A percentile compares a stretch with the other conserved stretches of the same genome.
phyloP scores from a whole-genome alignment of 176 grass and related monocot genomes.

The Bothriochloa decipiens region DNA sequence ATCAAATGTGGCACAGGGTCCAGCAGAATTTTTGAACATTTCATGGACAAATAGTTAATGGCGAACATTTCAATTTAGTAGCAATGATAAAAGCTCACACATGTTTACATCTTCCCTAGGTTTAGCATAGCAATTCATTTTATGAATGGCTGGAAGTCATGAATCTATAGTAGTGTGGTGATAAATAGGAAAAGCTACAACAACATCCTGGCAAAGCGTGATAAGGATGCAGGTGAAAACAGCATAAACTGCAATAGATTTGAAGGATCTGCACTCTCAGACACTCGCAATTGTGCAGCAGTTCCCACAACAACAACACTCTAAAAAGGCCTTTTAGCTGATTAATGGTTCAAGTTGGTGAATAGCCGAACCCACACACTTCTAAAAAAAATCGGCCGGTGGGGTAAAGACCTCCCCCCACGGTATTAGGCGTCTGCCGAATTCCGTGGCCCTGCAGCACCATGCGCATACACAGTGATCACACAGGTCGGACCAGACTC shows the following conservation, averaged over 20 bases:
- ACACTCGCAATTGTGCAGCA: background rate
- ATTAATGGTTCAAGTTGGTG: background rate
- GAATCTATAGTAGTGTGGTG: background rate
- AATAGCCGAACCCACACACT: background rate
- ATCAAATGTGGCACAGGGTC: constrained; percentile 16
- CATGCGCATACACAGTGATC: too few relatives aligned
- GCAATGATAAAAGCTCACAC: constrained; percentile 26
- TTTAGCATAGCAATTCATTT: background rate
- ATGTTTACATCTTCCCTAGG: background rate
- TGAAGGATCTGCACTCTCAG: background rate
- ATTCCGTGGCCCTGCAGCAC: too few relatives aligned
- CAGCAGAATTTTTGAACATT: constrained; percentile 19
- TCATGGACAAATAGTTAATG: constrained; percentile 1
- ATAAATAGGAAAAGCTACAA: constrained; percentile 26
- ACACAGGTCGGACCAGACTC: too few relatives aligned
- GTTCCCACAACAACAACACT: background rate
- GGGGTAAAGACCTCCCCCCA: too few relatives aligned
- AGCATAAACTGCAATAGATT: constrained; percentile 7
- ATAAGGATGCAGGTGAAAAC: background rate
- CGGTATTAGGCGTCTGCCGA: too few relatives aligned
- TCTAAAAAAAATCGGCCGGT: background rate
- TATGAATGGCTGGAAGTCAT: background rate
- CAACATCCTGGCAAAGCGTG: background rate
- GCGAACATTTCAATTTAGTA: constrained; percentile 21
- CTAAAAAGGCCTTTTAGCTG: background rate